phyloP scores from a whole-genome alignment of 2,329 filamentous ascomycete species.

The Botrytis elliptica region DNA sequence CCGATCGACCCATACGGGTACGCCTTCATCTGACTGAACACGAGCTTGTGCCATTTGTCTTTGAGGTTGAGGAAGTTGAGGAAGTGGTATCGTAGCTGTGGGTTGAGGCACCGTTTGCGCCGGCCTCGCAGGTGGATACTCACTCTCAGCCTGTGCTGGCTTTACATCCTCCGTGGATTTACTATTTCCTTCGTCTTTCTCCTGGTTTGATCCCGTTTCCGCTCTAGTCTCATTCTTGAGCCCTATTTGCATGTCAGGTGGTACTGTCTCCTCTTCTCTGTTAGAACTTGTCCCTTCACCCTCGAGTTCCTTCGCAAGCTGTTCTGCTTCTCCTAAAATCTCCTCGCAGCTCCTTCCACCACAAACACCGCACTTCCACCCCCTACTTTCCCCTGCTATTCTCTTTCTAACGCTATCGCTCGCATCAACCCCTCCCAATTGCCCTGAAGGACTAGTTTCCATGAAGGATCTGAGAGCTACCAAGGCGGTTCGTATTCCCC shows the following conservation, averaged over 20 bases:
- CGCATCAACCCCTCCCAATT: conserved; percentile 85
- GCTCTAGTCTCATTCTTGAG: conserved; percentile 53
- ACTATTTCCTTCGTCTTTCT: not conserved
- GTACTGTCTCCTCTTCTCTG: conserved; percentile 16
- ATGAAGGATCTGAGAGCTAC: conserved; percentile 82
- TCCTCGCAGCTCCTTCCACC: conserved; percentile 67
- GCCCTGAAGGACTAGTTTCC: conserved; percentile 84
- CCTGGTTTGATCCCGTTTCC: not conserved
- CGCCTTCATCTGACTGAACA: conserved; percentile 46
- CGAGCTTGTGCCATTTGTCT: conserved; percentile 29
- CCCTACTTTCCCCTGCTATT: conserved; percentile 65
- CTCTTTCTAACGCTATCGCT: conserved; percentile 63
- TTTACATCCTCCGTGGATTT: conserved; percentile 13
- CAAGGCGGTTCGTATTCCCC: conserved; percentile 90
- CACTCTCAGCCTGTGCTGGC: conserved; percentile 56
- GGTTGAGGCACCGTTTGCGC: conserved; percentile 40
- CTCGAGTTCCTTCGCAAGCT: conserved; percentile 46
- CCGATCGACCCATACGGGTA: conserved; percentile 76
- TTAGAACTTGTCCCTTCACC: conserved; percentile 65
- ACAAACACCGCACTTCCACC: conserved; percentile 70
- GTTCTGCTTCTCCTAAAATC: conserved; percentile 70
- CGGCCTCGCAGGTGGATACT: conserved; percentile 40
- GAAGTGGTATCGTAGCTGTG: conserved; percentile 29
- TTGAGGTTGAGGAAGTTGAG: not conserved
- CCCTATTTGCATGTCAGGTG: conserved; percentile 11